Evolutionary conservation across 2,329 filamentous ascomycete species (phyloP).

Genomic region (Fusarium zealandicum): DNA sequence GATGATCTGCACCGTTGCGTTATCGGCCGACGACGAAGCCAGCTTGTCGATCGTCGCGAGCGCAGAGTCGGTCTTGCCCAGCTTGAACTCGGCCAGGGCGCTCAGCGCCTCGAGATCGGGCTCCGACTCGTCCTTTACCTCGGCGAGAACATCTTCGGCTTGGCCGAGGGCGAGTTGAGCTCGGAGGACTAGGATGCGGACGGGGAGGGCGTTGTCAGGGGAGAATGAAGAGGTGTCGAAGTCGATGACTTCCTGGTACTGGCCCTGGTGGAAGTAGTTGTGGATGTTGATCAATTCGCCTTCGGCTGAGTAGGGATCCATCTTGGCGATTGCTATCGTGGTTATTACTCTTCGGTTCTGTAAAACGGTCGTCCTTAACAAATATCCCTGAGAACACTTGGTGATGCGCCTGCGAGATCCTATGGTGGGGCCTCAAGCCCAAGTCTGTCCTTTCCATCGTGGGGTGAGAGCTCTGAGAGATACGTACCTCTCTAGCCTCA

Average conservation of each 20-base stretch:
- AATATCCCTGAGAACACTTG: slow-evolving; percentile 42
- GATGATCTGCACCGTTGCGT: slow-evolving; percentile 80
- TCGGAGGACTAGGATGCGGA: slow-evolving; percentile 80
- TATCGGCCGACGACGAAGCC: slow-evolving; percentile 71
- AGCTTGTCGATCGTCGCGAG: slow-evolving; percentile 71
- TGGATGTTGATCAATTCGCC: slow-evolving; percentile 76
- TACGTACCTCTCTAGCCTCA: slow-evolving; percentile 36
- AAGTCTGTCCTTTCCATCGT: slow-evolving; percentile 35
- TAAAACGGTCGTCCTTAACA: slow-evolving; percentile 24
- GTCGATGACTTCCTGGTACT: slow-evolving; percentile 86
- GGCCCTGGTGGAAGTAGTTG: slow-evolving; percentile 77
- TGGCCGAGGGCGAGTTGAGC: slow-evolving; percentile 85
- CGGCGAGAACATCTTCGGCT: slow-evolving; percentile 73
- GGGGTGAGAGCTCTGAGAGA: slow-evolving; percentile 29
- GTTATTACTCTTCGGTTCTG: slow-evolving; percentile 13
- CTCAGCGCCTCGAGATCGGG: slow-evolving; percentile 80
- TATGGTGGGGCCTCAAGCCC: slow-evolving; percentile 40
- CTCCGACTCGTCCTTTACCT: slow-evolving; percentile 69
- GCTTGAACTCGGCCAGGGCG: slow-evolving; percentile 72
- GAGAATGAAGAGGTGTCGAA: slow-evolving; percentile 85
- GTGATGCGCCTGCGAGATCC: slow-evolving; percentile 39
- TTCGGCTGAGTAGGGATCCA: slow-evolving; percentile 76
- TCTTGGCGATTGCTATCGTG: slow-evolving; percentile 47
- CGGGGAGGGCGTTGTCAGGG: slow-evolving; percentile 76
- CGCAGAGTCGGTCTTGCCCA: slow-evolving; percentile 69